phyloP scores from a whole-genome alignment of 1,284 basidiomycete genomes.

The Sanghuangporus sanghuang region DNA sequence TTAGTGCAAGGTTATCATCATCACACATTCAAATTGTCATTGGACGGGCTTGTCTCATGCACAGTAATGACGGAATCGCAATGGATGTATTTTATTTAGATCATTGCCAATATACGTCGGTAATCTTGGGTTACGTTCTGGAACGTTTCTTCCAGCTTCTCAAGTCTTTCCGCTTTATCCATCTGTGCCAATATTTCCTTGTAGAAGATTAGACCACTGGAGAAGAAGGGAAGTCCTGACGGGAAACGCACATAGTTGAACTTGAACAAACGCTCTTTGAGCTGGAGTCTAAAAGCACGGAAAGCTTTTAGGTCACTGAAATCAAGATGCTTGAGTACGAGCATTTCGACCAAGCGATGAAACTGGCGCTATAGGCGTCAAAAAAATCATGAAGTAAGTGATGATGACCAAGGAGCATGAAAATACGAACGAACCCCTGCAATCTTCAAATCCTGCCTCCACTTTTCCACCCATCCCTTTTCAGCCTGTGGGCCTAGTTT shows the following conservation, averaged over 20 bases:
- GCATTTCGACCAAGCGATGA: constrained; percentile 87
- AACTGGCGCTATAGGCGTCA: constrained; percentile 77
- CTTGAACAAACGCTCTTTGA: constrained; percentile 90
- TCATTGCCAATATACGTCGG: constrained; percentile 66
- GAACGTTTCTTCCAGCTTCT: constrained; percentile 93
- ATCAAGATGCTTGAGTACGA: constrained; percentile 73
- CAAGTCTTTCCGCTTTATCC: constrained; percentile 78
- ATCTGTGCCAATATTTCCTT: constrained; percentile 85
- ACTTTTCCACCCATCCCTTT: constrained; percentile 73
- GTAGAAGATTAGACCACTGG: constrained; percentile 19
- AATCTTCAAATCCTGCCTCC: constrained; percentile 83
- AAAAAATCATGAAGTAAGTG: neutral
- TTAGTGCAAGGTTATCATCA: too few relatives aligned
- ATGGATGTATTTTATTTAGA: constrained; percentile 23
- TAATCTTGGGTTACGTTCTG: constrained; percentile 86
- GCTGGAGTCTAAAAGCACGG: constrained; percentile 74
- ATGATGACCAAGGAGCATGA: neutral
- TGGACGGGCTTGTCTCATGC: neutral
- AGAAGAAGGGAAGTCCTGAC: neutral
- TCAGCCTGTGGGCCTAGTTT: constrained; percentile 76
- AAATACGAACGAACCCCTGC: constrained; percentile 59
- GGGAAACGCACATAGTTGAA: constrained; percentile 76
- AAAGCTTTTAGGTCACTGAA: constrained; percentile 49
- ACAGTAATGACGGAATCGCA: constrained; percentile 14
- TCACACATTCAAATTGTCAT: too few relatives aligned